phyloP scores from a whole-genome alignment of 805 yeast species.

The Spathaspora boniae region DNA sequence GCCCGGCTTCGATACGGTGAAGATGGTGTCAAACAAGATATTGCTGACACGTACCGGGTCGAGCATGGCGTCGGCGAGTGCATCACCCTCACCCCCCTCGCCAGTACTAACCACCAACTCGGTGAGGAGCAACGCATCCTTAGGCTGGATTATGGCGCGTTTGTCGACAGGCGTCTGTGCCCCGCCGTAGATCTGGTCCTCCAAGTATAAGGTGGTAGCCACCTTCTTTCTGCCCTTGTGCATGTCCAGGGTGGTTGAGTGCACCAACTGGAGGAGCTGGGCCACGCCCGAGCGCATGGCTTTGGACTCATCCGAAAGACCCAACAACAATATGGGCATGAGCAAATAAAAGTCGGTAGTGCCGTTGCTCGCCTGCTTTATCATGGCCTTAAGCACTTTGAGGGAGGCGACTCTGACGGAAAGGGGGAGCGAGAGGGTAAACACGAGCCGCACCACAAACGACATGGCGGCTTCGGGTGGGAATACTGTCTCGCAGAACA shows the following conservation, averaged over 20 bases:
- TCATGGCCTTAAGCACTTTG: constrained; percentile 30
- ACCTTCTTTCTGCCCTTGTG: constrained; percentile 31
- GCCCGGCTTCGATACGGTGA: constrained; percentile 42
- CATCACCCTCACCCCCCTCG: constrained; percentile 15
- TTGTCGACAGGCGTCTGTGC: constrained; percentile 36
- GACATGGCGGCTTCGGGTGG: constrained; percentile 47
- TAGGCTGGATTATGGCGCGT: constrained; percentile 58
- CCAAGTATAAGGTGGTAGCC: constrained; percentile 40
- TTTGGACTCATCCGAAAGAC: constrained; percentile 49
- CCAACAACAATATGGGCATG: constrained; percentile 55
- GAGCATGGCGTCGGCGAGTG: constrained; percentile 25
- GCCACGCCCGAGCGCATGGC: constrained; percentile 41
- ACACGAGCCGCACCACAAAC: constrained; percentile 54
- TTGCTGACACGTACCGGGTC: constrained; percentile 24
- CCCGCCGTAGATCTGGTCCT: constrained; percentile 56
- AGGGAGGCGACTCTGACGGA: constrained; percentile 52
- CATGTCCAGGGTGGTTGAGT: constrained; percentile 36
- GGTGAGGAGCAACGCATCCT: constrained; percentile 44
- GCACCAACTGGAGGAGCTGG: constrained; percentile 18
- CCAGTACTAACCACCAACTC: too few species aligned
- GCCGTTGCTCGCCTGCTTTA: constrained; percentile 29
- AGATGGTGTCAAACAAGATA: constrained; percentile 25
- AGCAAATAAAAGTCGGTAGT: constrained; percentile 44
- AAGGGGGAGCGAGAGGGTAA: constrained; percentile 57
- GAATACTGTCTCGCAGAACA: constrained; percentile 25